Conservation (phyloP, 169 alveolate genomes). For the Eimeria sp. region DNA sequence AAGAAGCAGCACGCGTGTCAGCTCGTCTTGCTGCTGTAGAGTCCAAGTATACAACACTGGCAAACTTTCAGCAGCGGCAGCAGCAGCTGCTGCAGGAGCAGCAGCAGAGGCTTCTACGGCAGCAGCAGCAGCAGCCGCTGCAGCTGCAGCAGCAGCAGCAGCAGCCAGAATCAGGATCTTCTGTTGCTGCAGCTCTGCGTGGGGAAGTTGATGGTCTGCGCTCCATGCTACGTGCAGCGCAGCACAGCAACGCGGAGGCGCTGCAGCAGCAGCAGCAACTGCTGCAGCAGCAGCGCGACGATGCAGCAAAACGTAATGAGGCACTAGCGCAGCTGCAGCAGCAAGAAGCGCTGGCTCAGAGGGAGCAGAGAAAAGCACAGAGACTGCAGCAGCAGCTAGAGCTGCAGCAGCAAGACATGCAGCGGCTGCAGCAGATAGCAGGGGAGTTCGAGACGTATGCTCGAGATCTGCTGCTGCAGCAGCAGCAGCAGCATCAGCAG, state of each 20-base stretch:
- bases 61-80: constrained; percentile 62
- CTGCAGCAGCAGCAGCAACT: constrained; percentile 76
- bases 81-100: constrained; percentile 45
- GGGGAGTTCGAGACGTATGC: constrained; percentile 36
- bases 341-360: not conserved
- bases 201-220: constrained; percentile 46
- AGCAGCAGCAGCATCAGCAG: constrained; percentile 65
- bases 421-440: constrained; percentile 47
- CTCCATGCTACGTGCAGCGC: constrained; percentile 41
- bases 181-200: constrained; percentile 37
- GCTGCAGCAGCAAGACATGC: constrained; percentile 62
- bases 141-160: constrained; percentile 62
- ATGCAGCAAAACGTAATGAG: constrained; percentile 44
- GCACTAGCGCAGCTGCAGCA: constrained; percentile 59
- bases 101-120: constrained; percentile 38
- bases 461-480: constrained; percentile 54
- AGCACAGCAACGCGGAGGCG: constrained; percentile 26
- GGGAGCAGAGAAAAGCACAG: constrained; percentile 36
- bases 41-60: constrained; percentile 1
- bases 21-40: constrained; percentile 63
- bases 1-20: constrained; percentile 33
- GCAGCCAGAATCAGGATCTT: constrained; percentile 14
- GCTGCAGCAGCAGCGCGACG: constrained; percentile 74
- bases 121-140: not conserved
- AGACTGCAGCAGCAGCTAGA: constrained; percentile 69